A percentile compares a stretch with the other conserved stretches of the same genome.
phyloP scores from a whole-genome alignment of 495 filamentous ascomycete genomes.

The Cercophora newfieldiana region DNA sequence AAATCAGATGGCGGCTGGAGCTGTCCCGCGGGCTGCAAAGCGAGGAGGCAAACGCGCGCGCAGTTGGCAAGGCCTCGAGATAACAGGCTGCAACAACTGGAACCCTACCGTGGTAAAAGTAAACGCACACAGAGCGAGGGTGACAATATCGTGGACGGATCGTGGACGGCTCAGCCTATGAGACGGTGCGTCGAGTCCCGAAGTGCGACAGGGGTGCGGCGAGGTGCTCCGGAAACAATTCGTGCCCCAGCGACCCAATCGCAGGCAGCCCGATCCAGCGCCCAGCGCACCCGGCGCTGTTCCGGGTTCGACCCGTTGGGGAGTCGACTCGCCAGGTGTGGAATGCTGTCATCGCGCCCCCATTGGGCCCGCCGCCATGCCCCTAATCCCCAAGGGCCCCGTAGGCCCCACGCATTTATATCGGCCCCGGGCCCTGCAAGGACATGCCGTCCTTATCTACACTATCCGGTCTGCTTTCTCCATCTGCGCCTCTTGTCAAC shows the following conservation, averaged over 20 bases:
- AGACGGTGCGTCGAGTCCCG: slow-evolving; percentile 19
- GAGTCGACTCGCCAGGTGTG: slow-evolving; percentile 11
- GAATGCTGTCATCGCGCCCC: slow-evolving; percentile 33
- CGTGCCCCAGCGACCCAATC: slow-evolving; percentile 34
- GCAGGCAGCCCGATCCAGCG: slow-evolving; percentile 26
- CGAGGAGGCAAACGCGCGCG: not conserved
- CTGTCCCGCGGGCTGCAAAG: no score
- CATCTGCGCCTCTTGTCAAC: slow-evolving; percentile 20
- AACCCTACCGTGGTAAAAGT: not conserved
- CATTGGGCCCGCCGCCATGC: slow-evolving; percentile 23
- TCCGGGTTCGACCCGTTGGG: slow-evolving; percentile 22
- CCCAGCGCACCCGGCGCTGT: slow-evolving; percentile 28
- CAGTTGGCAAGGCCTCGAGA: not conserved
- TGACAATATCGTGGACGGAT: slow-evolving; percentile 10
- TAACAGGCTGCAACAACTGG: slow-evolving; percentile 3
- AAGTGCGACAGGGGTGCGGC: slow-evolving; percentile 18
- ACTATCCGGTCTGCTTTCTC: slow-evolving; percentile 20
- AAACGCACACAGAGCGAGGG: not conserved
- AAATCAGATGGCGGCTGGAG: not conserved
- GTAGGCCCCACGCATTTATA: slow-evolving; percentile 31
- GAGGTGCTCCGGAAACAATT: slow-evolving; percentile 40
- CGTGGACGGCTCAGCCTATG: slow-evolving; percentile 7
- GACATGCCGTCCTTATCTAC: slow-evolving; percentile 22
- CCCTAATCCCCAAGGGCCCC: slow-evolving; percentile 7
- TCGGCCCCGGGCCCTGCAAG: slow-evolving; percentile 26